These are phyloP conservation scores for Aspergillus uvarum DNA, from an alignment of 2,329 filamentous ascomycete genomes.

Conservation along the genomic window DNA sequence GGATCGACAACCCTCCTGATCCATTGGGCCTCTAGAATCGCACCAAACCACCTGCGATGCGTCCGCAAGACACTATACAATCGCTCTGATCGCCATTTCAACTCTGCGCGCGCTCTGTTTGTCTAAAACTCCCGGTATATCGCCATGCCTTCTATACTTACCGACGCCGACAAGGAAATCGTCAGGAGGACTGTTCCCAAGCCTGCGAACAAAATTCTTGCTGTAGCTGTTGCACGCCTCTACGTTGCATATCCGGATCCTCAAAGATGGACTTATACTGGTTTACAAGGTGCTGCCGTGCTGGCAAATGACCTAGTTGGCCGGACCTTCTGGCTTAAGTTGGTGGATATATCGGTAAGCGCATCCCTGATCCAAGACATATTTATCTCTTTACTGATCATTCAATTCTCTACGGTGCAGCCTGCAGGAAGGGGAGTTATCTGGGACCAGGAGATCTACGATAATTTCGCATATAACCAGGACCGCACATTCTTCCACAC, in stretches of 20 bases:
- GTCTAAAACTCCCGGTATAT: conserved; percentile 13
- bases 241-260: conserved; percentile 89
- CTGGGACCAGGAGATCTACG: conserved; percentile 98
- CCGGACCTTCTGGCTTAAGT: conserved; percentile 94
- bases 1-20: conserved; percentile 12
- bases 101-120: conserved; percentile 7
- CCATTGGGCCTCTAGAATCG: not conserved
- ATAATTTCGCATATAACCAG: conserved; percentile 91
- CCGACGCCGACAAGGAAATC: conserved; percentile 91
- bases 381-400: conserved; percentile 13
- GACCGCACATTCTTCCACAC: conserved; percentile 97
- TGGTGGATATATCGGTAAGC: conserved; percentile 92
- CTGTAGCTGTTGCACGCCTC: conserved; percentile 87
- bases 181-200: conserved; percentile 95
- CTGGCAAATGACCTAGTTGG: conserved; percentile 92
- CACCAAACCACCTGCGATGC: conserved; percentile 20
- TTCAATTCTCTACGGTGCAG: conserved; percentile 44
- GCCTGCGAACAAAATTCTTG: conserved; percentile 94
- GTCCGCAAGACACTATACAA: conserved; percentile 12
- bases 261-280: conserved; percentile 89
- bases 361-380: not conserved
- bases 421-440: conserved; percentile 79
- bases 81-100: not conserved
- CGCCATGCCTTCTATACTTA: conserved; percentile 66
- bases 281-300: conserved; percentile 85